These are phyloP conservation scores for Naegleria gruberi DNA, from an alignment of 208 protist species.

Conservation along the genomic window DNA sequence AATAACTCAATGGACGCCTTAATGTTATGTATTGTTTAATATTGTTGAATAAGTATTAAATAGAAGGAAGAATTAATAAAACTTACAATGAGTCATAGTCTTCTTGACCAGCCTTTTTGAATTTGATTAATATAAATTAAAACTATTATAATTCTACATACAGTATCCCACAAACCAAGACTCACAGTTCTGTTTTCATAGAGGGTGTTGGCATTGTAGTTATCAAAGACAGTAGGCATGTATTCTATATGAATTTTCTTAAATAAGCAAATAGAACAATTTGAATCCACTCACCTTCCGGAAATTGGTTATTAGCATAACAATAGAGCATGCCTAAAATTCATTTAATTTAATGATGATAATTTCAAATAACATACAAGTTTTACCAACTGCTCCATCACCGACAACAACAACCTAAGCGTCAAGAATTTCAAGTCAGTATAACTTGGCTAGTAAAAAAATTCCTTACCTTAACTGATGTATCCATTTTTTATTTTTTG, in stretches of 20 bases:
- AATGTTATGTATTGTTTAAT: too few relatives aligned
- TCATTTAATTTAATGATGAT: background rate
- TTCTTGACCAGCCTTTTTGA: background rate
- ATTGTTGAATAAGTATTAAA: too few relatives aligned
- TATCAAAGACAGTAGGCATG: background rate
- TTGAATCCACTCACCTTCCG: background rate
- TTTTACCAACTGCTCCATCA: constrained; percentile 6
- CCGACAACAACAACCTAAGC: background rate
- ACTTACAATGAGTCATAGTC: background rate
- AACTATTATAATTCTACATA: background rate
- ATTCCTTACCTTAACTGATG: background rate
- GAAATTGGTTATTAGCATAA: constrained; percentile 11
- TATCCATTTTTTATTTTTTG: constrained; percentile 14
- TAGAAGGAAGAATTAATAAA: too few relatives aligned
- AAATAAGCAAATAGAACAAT: too few relatives aligned
- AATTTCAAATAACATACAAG: background rate
- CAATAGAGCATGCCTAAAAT: background rate
- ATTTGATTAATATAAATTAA: background rate
- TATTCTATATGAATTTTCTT: background rate
- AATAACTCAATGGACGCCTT: background rate
- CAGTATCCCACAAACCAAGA: constrained; percentile 47
- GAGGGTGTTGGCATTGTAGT: constrained; percentile 52
- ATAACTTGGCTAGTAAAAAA: background rate
- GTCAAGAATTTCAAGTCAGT: background rate
- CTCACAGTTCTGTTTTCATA: constrained; percentile 47